These are phyloP conservation scores for Chlamydomonas sphaeroides DNA, from an alignment of 139 green algal species.

Conservation along the genomic window DNA sequence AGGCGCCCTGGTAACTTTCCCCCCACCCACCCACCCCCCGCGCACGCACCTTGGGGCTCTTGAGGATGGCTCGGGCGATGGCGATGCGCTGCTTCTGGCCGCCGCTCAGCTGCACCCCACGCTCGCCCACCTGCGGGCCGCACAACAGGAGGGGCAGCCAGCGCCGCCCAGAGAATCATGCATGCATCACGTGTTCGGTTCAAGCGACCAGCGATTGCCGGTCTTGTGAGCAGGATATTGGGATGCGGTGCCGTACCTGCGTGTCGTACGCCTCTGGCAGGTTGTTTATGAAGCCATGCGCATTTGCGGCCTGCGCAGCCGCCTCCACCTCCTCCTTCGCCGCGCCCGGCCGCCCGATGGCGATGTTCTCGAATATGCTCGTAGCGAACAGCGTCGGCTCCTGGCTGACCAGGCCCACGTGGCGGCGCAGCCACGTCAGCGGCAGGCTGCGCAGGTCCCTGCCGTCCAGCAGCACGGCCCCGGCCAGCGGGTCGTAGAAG, in stretches of 20 bases:
- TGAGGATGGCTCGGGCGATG: conserved; percentile 91
- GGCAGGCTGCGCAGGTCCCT: conserved; percentile 76
- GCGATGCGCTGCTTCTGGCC: conserved; percentile 96
- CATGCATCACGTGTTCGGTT: too few species aligned
- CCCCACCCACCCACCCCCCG: too few species aligned
- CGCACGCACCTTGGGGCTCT: too few species aligned
- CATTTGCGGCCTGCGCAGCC: conserved; percentile 80
- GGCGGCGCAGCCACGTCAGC: conserved; percentile 79
- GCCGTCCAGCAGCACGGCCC: conserved; percentile 80
- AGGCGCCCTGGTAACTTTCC: too few species aligned
- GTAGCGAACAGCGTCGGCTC: conserved; percentile 92
- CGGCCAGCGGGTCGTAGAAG: conserved; percentile 87
- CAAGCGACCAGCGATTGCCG: too few species aligned
- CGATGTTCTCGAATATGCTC: conserved; percentile 91
- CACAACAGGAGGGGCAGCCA: too few species aligned
- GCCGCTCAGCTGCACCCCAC: conserved; percentile 60
- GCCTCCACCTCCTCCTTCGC: conserved; percentile 71
- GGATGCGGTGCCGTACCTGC: too few species aligned
- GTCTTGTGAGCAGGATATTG: too few species aligned
- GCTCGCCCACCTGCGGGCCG: conserved; percentile 70
- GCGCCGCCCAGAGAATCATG: too few species aligned
- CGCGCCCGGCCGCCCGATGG: conserved; percentile 62
- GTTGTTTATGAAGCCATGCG: conserved; percentile 79
- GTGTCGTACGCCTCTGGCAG: conserved; percentile 70
- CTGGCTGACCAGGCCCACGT: conserved; percentile 86